Evolutionary conservation across 2,329 filamentous ascomycete species (phyloP).

Genomic region (Dryadomyces quercus-mongolicae): DNA sequence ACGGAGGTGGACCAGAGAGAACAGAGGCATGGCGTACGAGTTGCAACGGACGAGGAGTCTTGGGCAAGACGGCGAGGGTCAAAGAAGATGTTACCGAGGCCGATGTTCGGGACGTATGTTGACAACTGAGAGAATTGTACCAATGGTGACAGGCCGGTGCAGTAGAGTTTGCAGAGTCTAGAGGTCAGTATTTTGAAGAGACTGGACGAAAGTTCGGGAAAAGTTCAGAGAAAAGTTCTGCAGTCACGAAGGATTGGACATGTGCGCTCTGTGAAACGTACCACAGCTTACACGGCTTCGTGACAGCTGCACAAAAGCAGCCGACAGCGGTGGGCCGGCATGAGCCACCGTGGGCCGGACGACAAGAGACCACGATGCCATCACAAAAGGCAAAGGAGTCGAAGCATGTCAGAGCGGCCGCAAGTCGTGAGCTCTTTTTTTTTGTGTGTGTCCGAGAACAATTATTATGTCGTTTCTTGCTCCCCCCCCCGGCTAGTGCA

Average conservation of each 20-base stretch:
- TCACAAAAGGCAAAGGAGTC: not conserved
- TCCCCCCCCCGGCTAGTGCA: no score
- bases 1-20: constrained; percentile 13
- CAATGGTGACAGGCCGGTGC: constrained; percentile 17
- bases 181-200: not conserved
- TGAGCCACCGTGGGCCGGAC: not conserved
- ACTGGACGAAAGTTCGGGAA: no score
- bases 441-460: not conserved
- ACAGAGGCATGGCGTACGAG: constrained; percentile 28
- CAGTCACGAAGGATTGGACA: no score
- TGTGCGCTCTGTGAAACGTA: not conserved
- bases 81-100: constrained; percentile 9
- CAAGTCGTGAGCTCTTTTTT: not conserved
- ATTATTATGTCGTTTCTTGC: no score
- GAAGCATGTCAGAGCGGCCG: not conserved
- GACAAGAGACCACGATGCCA: not conserved
- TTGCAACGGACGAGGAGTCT: constrained; percentile 20
- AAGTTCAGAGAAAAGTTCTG: no score
- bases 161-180: not conserved
- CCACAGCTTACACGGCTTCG: not conserved
- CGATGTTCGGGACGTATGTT: constrained; percentile 11
- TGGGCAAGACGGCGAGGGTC: constrained; percentile 12
- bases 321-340: not conserved
- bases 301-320: not conserved
- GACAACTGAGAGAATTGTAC: constrained; percentile 22